These are phyloP conservation scores for Cyberlindnera americana DNA, from an alignment of 805 yeast genomes.

Conservation along the genomic window DNA sequence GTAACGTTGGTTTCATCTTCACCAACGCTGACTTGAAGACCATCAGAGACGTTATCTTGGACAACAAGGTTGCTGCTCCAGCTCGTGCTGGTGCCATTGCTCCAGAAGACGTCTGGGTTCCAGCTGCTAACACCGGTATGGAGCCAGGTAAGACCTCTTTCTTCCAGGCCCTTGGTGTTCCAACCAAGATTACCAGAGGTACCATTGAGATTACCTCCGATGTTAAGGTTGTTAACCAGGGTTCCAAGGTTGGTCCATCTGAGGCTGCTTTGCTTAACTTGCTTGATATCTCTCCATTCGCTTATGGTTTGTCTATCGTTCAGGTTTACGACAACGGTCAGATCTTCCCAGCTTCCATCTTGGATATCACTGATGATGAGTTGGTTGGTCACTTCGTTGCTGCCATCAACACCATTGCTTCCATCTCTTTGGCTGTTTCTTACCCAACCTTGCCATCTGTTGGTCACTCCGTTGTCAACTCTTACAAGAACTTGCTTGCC, in stretches of 20 bases:
- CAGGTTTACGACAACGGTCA: conserved; percentile 99
- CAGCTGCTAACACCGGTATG: conserved; percentile 99
- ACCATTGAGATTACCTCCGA: conserved; percentile 98
- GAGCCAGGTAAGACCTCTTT: conserved; percentile 99
- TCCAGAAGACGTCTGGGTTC: conserved; percentile 95
- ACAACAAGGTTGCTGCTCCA: conserved; percentile 99
- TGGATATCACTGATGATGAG: conserved; percentile 98
- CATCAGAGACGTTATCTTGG: conserved; percentile 81
- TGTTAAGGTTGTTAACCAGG: conserved; percentile 88
- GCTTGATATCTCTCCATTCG: conserved; percentile 99
- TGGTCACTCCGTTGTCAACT: conserved; percentile 97
- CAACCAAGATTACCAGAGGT: conserved; percentile 99
- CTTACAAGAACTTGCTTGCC: conserved; percentile 98
- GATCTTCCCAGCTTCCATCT: conserved; percentile 93
- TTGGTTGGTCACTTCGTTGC: conserved; percentile 86
- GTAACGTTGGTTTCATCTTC: conserved; percentile 99
- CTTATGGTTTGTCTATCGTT: conserved; percentile 95
- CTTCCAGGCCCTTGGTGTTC: conserved; percentile 99
- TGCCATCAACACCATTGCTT: conserved; percentile 91
- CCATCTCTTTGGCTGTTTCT: conserved; percentile 94
- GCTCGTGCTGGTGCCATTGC: conserved; percentile 99
- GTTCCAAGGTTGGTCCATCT: conserved; percentile 94
- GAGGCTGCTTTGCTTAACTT: conserved; percentile 98
- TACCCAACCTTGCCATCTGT: conserved; percentile 99
- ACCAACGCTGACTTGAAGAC: conserved; percentile 92